phyloP scores from a whole-genome alignment of 352 stramenopile genomes.

The Sclerospora graminicola region DNA sequence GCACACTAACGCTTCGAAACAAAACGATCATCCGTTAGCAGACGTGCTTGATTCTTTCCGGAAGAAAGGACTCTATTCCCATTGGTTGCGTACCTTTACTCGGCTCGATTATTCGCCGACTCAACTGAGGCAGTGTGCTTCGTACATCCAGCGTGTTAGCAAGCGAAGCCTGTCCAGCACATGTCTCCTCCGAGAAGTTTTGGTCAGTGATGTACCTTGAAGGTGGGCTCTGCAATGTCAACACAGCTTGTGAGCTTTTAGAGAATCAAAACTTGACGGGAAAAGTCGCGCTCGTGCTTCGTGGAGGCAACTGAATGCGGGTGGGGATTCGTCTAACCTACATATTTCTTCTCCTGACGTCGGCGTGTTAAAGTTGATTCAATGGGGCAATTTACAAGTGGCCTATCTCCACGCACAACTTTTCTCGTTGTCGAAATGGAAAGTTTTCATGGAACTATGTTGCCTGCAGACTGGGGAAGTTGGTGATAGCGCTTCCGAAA shows the following conservation, averaged over 20 bases:
- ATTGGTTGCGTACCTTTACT: conserved; percentile 62
- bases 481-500: not conserved
- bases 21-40: conserved; percentile 27
- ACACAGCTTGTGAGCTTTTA: no score
- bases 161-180: conserved; percentile 1
- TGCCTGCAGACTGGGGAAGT: conserved; percentile 28
- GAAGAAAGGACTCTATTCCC: conserved; percentile 48
- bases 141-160: conserved; percentile 14
- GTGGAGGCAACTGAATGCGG: conserved; percentile 26
- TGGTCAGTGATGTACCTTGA: conserved; percentile 15
- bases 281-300: no score
- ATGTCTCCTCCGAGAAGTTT: conserved; percentile 10
- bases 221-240: conserved; percentile 20
- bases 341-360: conserved; percentile 18
- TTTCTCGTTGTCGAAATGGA: conserved; percentile 44
- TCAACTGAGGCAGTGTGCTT: conserved; percentile 14
- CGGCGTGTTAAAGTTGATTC: conserved; percentile 24
- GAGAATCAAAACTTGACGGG: no score
- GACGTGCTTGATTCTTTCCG: conserved; percentile 48
- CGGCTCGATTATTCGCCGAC: conserved; percentile 39
- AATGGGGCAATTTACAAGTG: conserved; percentile 45
- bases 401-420: conserved; percentile 44
- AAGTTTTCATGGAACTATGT: conserved; percentile 64
- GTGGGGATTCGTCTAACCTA: conserved; percentile 13
- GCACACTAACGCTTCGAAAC: conserved; percentile 31